Conservation (phyloP, 106 monocot genomes). For the Dendrobium officinale region DNA sequence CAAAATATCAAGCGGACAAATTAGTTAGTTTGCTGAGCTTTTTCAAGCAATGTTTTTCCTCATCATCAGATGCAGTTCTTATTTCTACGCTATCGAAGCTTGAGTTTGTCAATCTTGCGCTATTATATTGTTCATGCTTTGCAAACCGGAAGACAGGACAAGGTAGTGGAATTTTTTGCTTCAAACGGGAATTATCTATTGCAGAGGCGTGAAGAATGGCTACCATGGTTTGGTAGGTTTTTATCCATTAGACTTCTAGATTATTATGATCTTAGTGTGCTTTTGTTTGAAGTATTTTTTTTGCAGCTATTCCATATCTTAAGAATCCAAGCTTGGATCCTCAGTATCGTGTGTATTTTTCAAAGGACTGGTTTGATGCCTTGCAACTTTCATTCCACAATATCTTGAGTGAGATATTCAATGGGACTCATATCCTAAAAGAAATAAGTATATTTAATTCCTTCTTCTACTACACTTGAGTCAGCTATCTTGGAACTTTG, state of each 20-base stretch:
- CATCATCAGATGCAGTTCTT: conserved; percentile 50
- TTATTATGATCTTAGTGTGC: conserved; percentile 4
- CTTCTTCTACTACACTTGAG: background rate
- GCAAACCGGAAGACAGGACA: conserved; percentile 68
- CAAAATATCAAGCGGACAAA: conserved; percentile 75
- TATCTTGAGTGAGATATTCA: conserved; percentile 89
- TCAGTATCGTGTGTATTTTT: conserved; percentile 89
- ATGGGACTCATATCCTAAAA: conserved; percentile 84
- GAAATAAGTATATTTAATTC: background rate
- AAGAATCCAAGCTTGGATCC: conserved; percentile 85
- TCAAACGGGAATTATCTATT: conserved; percentile 68
- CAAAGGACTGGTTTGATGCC: conserved; percentile 89
- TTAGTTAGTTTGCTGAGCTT: conserved; percentile 62
- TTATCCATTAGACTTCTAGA: background rate
- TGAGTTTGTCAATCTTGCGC: conserved; percentile 63
- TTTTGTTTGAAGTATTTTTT: background rate
- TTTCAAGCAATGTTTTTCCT: conserved; percentile 80
- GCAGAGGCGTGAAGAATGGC: conserved; percentile 76
- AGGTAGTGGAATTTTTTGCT: conserved; percentile 77
- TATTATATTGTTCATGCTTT: conserved; percentile 83
- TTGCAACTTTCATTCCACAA: conserved; percentile 75
- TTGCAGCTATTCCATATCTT: conserved; percentile 88
- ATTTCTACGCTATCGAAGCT: conserved; percentile 57
- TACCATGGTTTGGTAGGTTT: conserved; percentile 85
- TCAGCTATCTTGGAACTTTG: background rate